These are phyloP conservation scores for Fusarium concolor DNA, from an alignment of 2,329 filamentous ascomycete species.

Conservation along the genomic window DNA sequence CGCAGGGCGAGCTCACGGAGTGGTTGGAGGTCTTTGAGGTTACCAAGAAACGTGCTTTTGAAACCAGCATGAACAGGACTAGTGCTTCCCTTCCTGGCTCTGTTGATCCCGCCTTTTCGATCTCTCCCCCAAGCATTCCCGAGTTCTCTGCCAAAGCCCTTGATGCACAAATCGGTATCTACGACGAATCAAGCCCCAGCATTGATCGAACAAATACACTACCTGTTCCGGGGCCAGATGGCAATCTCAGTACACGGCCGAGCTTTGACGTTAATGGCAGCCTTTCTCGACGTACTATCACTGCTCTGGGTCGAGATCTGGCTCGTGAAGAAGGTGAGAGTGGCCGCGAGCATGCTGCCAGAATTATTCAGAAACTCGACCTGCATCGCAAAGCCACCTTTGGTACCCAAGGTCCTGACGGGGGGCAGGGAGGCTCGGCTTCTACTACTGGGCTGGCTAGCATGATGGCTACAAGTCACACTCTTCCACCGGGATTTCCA, in stretches of 20 bases:
- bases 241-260: constrained; percentile 64
- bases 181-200: constrained; percentile 58
- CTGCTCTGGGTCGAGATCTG: constrained; percentile 63
- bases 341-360: constrained; percentile 82
- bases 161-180: constrained; percentile 71
- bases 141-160: constrained; percentile 88
- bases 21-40: constrained; percentile 96
- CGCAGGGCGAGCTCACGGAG: constrained; percentile 88
- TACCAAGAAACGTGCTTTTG: constrained; percentile 91
- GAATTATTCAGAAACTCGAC: constrained; percentile 94
- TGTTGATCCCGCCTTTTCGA: constrained; percentile 85
- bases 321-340: constrained; percentile 76
- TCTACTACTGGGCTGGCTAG: constrained; percentile 78
- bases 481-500: constrained; percentile 73
- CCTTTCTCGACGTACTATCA: constrained; percentile 67
- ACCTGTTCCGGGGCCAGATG: constrained; percentile 70
- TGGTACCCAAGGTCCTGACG: constrained; percentile 55
- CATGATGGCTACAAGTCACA: constrained; percentile 87
- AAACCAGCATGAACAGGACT: constrained; percentile 71
- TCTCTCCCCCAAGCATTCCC: constrained; percentile 86
- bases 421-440: constrained; percentile 54
- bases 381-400: constrained; percentile 83
- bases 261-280: constrained; percentile 76
- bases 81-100: constrained; percentile 60
- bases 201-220: constrained; percentile 74